A percentile compares a stretch with the other conserved stretches of the same genome.
Evolutionary conservation across 805 yeast species (phyloP).

Genomic region (Yarrowia sp.): DNA sequence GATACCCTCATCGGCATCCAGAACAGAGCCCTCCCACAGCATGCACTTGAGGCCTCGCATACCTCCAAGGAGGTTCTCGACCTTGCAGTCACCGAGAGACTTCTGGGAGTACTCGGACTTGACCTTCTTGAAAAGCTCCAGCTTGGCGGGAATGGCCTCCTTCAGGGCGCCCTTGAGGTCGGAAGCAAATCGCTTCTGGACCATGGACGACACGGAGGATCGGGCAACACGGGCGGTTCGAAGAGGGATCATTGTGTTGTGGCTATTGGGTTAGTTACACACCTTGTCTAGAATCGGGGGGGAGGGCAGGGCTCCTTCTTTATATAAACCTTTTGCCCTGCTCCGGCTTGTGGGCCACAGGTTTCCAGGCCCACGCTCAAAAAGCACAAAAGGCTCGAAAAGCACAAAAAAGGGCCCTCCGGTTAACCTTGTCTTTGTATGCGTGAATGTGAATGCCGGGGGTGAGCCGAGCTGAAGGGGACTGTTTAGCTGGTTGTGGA

Average conservation of each 20-base stretch:
- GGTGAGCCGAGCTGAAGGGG: conserved; percentile 19
- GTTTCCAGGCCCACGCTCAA: no score
- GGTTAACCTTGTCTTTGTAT: conserved; percentile 39
- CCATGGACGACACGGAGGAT: conserved; percentile 38
- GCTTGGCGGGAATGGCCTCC: conserved; percentile 55
- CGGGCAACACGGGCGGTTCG: conserved; percentile 39
- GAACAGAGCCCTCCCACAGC: conserved; percentile 81
- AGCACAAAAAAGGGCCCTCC: conserved; percentile 11
- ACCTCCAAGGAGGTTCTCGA: conserved; percentile 65
- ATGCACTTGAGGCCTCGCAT: conserved; percentile 80
- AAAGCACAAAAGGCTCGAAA: neutral
- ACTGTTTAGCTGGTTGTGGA: neutral
- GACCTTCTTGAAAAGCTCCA: conserved; percentile 53
- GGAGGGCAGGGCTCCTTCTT: conserved; percentile 1
- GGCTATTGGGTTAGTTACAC: conserved; percentile 19
- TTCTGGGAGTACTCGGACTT: conserved; percentile 52
- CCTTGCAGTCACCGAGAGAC: conserved; percentile 56
- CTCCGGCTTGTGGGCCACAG: no score
- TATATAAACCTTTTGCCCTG: conserved; percentile 4
- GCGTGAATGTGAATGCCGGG: conserved; percentile 39
- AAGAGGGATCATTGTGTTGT: conserved; percentile 36
- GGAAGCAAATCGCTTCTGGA: conserved; percentile 39
- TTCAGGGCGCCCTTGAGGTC: conserved; percentile 50
- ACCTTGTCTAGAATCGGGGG: neutral
- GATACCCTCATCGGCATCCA: conserved; percentile 79